Evolutionary conservation across 2,329 filamentous ascomycete genomes (phyloP).

Genomic region (Monilinia vaccinii-corymbosi): DNA sequence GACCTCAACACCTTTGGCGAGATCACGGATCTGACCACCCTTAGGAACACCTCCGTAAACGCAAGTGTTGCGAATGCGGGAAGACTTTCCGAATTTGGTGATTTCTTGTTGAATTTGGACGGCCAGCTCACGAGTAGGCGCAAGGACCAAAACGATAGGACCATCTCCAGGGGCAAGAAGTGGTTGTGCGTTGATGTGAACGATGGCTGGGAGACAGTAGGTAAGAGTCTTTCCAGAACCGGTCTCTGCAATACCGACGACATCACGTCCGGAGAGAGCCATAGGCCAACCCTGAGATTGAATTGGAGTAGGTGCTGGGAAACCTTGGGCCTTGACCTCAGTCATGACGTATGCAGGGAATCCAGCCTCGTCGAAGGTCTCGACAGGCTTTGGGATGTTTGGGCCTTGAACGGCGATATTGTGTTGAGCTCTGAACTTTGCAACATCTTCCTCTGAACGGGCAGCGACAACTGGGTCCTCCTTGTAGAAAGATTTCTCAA

Average conservation of each 20-base stretch:
- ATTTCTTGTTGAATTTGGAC: constrained; percentile 99
- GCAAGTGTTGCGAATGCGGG: constrained; percentile 95
- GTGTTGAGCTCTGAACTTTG: constrained; percentile 77
- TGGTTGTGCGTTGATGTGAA: constrained; percentile 98
- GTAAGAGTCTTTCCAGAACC: constrained; percentile 98
- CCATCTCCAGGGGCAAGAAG: constrained; percentile 91
- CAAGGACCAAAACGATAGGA: constrained; percentile 91
- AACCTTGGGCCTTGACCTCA: constrained; percentile 97
- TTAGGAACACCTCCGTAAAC: constrained; percentile 99
- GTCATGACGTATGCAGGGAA: constrained; percentile 97
- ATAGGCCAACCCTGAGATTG: constrained; percentile 99
- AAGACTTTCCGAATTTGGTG: constrained; percentile 96
- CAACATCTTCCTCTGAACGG: constrained; percentile 71
- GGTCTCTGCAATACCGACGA: constrained; percentile 98
- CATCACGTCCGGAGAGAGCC: constrained; percentile 95
- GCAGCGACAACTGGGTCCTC: constrained; percentile 71
- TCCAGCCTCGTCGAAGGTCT: constrained; percentile 94
- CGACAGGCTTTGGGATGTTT: constrained; percentile 85
- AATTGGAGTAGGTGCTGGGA: constrained; percentile 86
- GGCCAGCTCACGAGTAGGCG: constrained; percentile 92
- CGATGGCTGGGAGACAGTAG: constrained; percentile 95
- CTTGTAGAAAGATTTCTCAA: constrained; percentile 99
- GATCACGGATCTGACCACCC: constrained; percentile 91
- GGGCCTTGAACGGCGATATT: constrained; percentile 73
- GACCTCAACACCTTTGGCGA: constrained; percentile 91